A percentile compares a stretch with the other conserved stretches of the same genome.
Evolutionary conservation across 2,329 filamentous ascomycete genomes (phyloP).

Genomic region (Aspergillaceae sp.): DNA sequence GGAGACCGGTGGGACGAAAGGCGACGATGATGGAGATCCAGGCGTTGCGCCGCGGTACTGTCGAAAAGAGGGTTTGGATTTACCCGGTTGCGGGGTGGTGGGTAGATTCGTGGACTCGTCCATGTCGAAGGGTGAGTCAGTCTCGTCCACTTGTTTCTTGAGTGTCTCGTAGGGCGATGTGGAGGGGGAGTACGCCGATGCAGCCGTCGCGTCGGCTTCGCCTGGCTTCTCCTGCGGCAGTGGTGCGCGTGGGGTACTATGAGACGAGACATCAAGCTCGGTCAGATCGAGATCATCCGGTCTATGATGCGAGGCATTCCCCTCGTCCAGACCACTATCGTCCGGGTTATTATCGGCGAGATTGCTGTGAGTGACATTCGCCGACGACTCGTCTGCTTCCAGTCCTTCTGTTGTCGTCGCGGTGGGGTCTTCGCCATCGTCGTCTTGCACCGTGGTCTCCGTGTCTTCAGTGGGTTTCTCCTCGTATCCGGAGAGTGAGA

Average conservation of each 20-base stretch:
- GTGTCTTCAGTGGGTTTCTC: slow-evolving; percentile 57
- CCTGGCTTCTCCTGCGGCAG: slow-evolving; percentile 19
- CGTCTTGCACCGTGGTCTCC: slow-evolving; percentile 47
- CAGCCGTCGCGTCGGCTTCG: slow-evolving; percentile 32
- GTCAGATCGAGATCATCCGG: slow-evolving; percentile 41
- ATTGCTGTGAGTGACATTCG: slow-evolving; percentile 32
- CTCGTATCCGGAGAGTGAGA: slow-evolving; percentile 90
- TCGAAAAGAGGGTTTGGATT: slow-evolving; percentile 14
- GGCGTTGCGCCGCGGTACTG: slow-evolving; percentile 42
- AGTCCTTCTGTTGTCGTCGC: background rate
- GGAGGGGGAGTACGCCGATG: slow-evolving; percentile 40
- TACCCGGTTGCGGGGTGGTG: slow-evolving; percentile 27
- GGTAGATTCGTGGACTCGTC: slow-evolving; percentile 25
- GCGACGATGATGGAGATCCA: slow-evolving; percentile 43
- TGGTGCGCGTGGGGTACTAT: slow-evolving; percentile 39
- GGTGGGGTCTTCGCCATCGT: slow-evolving; percentile 49
- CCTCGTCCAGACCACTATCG: background rate
- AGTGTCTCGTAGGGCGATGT: slow-evolving; percentile 70
- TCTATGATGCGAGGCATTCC: slow-evolving; percentile 3
- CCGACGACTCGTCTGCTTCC: slow-evolving; percentile 15
- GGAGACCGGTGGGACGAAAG: slow-evolving; percentile 46
- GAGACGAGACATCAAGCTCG: slow-evolving; percentile 35
- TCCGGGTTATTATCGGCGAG: slow-evolving; percentile 32
- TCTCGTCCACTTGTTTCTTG: slow-evolving; percentile 55
- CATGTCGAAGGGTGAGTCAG: slow-evolving; percentile 27